Evolutionary conservation across 1,139 yeast species (phyloP).

Genomic region (Yamadazyma aaseri): DNA sequence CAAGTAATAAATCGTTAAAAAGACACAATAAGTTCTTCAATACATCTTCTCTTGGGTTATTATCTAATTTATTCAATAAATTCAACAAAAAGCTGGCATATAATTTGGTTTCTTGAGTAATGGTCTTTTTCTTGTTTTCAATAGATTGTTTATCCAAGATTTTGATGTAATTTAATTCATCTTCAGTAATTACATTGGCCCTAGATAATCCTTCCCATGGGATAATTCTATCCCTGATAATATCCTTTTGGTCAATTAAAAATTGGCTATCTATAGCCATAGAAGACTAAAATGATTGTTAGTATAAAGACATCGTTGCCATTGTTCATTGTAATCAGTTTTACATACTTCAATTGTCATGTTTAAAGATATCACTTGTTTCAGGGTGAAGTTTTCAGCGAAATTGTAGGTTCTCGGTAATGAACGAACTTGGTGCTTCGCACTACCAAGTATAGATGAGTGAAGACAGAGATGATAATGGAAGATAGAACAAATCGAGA

Average conservation of each 20-base stretch:
- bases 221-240: conserved; percentile 76
- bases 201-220: conserved; percentile 94
- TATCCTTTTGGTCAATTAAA: conserved; percentile 70
- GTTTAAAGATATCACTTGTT: conserved; percentile 1
- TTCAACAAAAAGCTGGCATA: conserved; percentile 60
- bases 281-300: conserved; percentile 2
- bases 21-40: conserved; percentile 71
- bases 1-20: conserved; percentile 58
- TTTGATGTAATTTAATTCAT: conserved; percentile 66
- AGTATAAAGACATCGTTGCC: conserved; percentile 1
- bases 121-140: conserved; percentile 38
- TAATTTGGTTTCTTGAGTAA: conserved; percentile 44
- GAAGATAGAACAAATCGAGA: too few relatives aligned
- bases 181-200: conserved; percentile 62
- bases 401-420: conserved; percentile 2
- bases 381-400: conserved; percentile 7
- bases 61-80: conserved; percentile 49
- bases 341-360: conserved; percentile 12
- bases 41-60: conserved; percentile 61
- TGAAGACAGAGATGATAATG: too few relatives aligned
- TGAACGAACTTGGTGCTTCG: conserved; percentile 1
- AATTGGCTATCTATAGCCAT: conserved; percentile 54
- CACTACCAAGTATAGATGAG: background rate
- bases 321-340: background rate
- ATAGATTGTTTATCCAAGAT: conserved; percentile 56